These are phyloP conservation scores for Coniochaeta sp. DNA, from an alignment of 2,329 filamentous ascomycete genomes.

Conservation along the genomic window DNA sequence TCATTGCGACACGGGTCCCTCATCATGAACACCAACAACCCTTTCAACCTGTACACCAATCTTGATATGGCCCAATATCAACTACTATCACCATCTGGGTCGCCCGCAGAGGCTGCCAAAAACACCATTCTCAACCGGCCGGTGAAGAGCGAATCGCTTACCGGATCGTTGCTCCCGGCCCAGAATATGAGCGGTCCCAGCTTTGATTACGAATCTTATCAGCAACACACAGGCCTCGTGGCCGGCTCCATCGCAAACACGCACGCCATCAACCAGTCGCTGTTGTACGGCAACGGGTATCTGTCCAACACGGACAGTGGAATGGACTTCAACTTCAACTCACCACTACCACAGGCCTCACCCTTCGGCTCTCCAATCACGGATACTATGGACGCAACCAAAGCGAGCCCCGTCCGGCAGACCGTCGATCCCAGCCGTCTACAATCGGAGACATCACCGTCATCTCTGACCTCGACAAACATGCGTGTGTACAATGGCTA, in stretches of 20 bases:
- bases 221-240: conserved; percentile 90
- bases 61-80: conserved; percentile 1
- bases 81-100: neutral
- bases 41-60: neutral
- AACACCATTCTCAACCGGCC: conserved; percentile 33
- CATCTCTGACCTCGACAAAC: neutral
- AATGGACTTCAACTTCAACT: neutral
- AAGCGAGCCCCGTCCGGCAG: neutral
- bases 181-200: conserved; percentile 71
- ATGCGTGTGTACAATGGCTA: neutral
- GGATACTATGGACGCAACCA: neutral
- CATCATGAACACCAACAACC: neutral
- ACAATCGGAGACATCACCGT: neutral
- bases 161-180: conserved; percentile 43
- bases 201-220: conserved; percentile 91
- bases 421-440: neutral
- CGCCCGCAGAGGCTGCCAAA: neutral
- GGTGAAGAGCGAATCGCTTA: conserved; percentile 44
- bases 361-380: neutral
- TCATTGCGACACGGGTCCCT: neutral
- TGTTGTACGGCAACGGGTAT: neutral
- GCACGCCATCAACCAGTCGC: neutral
- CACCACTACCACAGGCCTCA: neutral
- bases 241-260: conserved; percentile 51
- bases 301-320: neutral